Conservation (phyloP, 2,329 filamentous ascomycete species). For the Thielaviopsis musarum region DNA sequence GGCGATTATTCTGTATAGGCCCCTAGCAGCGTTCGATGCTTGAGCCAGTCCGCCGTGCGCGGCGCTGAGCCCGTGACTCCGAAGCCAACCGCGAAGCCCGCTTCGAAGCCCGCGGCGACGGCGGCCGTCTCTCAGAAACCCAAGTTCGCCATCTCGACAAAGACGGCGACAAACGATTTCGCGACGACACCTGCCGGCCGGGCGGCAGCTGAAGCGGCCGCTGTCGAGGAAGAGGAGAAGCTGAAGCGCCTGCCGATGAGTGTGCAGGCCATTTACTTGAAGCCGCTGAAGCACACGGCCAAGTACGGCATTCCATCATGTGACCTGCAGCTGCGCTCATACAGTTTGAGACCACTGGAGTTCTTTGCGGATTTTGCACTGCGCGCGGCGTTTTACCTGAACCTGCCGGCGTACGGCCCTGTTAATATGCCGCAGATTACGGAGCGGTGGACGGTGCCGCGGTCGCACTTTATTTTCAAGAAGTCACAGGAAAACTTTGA, state of each 20-base stretch:
- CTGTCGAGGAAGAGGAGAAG: slow-evolving; percentile 1
- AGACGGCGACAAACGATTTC: slow-evolving; percentile 12
- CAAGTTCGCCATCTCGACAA: slow-evolving; percentile 10
- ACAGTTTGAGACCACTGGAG: slow-evolving; percentile 74
- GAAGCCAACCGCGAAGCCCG: background rate
- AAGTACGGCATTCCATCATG: slow-evolving; percentile 68
- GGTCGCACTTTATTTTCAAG: slow-evolving; percentile 83
- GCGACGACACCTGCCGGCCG: background rate
- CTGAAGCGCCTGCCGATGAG: slow-evolving; percentile 11
- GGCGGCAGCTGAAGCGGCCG: slow-evolving; percentile 7
- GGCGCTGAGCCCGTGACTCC: background rate
- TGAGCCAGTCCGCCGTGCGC: background rate
- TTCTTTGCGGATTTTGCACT: slow-evolving; percentile 92
- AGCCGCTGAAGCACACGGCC: slow-evolving; percentile 60
- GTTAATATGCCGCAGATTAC: slow-evolving; percentile 71
- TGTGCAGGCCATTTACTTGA: slow-evolving; percentile 73
- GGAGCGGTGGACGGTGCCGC: slow-evolving; percentile 88
- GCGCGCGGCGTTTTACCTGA: slow-evolving; percentile 84
- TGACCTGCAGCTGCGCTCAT: slow-evolving; percentile 86
- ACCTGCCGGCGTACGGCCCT: slow-evolving; percentile 71
- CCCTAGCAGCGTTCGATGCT: background rate
- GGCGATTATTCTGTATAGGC: background rate
- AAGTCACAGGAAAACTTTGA: slow-evolving; percentile 98
- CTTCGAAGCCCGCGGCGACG: background rate
- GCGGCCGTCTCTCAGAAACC: background rate